Percentiles rank a stretch among this genome's conserved stretches.
Conservation (phyloP, 1,284 basidiomycete genomes). For the Sporisorium graminicola region DNA sequence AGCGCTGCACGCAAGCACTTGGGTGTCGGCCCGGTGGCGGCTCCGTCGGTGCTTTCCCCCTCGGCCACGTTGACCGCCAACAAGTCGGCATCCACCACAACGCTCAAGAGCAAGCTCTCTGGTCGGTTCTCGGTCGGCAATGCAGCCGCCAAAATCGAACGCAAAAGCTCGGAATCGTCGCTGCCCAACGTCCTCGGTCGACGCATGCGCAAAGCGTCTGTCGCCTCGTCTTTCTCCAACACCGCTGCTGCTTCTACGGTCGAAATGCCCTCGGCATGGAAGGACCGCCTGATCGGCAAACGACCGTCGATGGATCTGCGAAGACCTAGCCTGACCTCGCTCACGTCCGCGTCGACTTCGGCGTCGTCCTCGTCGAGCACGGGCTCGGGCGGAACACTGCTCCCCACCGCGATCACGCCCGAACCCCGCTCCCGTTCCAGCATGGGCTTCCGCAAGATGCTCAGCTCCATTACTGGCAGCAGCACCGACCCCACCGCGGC, state of each 20-base stretch:
- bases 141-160: too few species aligned
- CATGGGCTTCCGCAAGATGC: conserved; percentile 26
- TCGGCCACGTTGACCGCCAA: not conserved
- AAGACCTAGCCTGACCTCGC: conserved; percentile 22
- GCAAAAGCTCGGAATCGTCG: conserved; percentile 20
- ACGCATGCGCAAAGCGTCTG: conserved; percentile 19
- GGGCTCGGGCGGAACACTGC: not conserved
- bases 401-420: not conserved
- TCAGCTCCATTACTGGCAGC: conserved; percentile 17
- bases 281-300: conserved; percentile 23
- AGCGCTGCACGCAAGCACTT: conserved; percentile 15
- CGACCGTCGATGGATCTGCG: conserved; percentile 24
- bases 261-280: conserved; percentile 43
- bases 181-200: conserved; percentile 12
- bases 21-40: conserved; percentile 7
- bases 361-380: too few species aligned
- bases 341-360: conserved; percentile 6
- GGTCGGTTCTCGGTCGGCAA: too few species aligned
- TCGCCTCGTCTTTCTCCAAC: not conserved
- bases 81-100: not conserved
- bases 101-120: conserved; percentile 36
- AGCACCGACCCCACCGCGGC: not conserved
- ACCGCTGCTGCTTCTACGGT: too few species aligned
- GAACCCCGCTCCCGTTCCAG: conserved; percentile 20
- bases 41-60: too few species aligned